Base-by-base conservation (phyloP, 306 rosid genomes). In the Casuarina glauca region DNA sequence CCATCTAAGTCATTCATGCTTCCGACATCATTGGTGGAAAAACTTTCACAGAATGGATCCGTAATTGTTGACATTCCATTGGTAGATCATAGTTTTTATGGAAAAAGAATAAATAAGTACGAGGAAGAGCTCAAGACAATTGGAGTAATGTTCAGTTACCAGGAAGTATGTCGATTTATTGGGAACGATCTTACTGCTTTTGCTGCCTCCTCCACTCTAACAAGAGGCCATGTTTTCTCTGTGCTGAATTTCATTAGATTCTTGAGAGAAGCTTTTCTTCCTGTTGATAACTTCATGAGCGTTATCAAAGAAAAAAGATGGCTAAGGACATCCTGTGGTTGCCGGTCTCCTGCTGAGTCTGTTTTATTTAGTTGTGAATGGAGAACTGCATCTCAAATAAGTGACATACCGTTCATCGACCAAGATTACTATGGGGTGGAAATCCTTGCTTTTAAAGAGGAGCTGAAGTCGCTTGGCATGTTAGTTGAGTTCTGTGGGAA, bases 381-480 rank as follows among this genome's bases (percentile, higher is more conserved):
- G 98, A 36, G 0, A 71, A 74, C 78, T 79, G 97, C 93, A 0
- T 82, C 87, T 0, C 81, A 83, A 79, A 73, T 93, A 6, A 83
- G 97, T 73, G 71, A 78, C 19, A 82, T 93, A 76, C 98, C 98
- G 20, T 91, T 87, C 78, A 82, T 91, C 9, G 90, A 93, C 61
- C 3, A 57, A 5, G 74, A 26, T 26, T 83, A 83, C 73, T 89
- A 79, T 38, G 92, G 98, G 50, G 72, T 53, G 3, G 92, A 89
- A 62, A 87, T 91, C 15, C 41, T 36, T 35, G 1, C n/a, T 10
- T 93, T 82, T 73, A 57, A 75, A 64, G 76, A 73, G 46, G 98
- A 86, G 78, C 92, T 93, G 16, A 46, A 58, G 84, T 87, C 86
- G 85, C 79, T 93, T 11, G 96, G 92, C 13, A 97, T 88, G 64